Evolutionary conservation across 805 yeast species (phyloP), one percentile per base, ranked within the genome.

Genomic region (Ogataea nitratoaversa): DNA sequence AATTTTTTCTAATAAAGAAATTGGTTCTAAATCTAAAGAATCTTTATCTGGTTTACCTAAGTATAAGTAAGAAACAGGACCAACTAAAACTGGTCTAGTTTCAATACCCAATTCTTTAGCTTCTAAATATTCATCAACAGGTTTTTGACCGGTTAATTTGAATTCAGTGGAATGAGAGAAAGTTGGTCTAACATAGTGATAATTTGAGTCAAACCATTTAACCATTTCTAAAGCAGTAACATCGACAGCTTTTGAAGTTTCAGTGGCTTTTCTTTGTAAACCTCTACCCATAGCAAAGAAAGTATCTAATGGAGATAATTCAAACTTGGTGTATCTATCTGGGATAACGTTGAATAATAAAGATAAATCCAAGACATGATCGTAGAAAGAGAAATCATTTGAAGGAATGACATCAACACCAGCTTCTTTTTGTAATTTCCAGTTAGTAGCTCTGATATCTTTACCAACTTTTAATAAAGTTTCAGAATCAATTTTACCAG

Each of bases 211-310:
- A 60, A 93, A 93, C 99, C 99, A 93, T 79, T 93, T 93, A 59
- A 93, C 99, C 99, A 93, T 93, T 80, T 93, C 95, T 67, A 88
- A 79, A 60, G 99, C 99, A 50, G 98, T 91, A 48, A 93, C 99
- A 70, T 93, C 99, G 57, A 93, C 96, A 56, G 95, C 95, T 58
- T 83, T 78, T 48, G 80, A 67, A 53, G 89, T 64, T 57, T 84
- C 95, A 54, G 95, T 84, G 54, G 95, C 95, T 71, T 84, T 82
- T 75, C 93, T 87, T 78, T 93, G 99, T 68, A 93, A 79, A 82
- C 99, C 99, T 81, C 99, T 89, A 73, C 98, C 99, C 98, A 93
- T 93, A 64, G 99, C 99, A 68, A 93, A 93, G 62, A 86, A 72
- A 49, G 88, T 86, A 72, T 93, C 99, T 56, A 93, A 76, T 66